A percentile compares a stretch with the other conserved stretches of the same genome.
Evolutionary conservation across 169 alveolate species (phyloP).

Genomic region (Ichthyophthirius multifiliis): DNA sequence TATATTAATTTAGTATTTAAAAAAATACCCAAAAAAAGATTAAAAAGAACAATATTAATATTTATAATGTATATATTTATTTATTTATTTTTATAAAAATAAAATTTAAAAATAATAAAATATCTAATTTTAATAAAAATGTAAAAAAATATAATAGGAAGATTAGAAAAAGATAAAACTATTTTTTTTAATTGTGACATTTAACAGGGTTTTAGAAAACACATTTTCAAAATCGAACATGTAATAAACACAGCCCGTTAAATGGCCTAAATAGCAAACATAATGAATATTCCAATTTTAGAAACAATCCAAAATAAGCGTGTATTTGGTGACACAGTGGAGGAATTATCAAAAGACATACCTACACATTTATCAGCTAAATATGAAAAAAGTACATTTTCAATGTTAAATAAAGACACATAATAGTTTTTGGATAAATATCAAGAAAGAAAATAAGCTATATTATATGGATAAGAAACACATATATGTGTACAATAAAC

Average conservation of each 20-base stretch:
- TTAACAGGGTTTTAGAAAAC: not conserved
- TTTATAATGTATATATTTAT: too few species aligned
- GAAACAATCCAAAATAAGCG: not conserved
- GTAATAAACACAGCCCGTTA: not conserved
- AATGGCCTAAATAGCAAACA: not conserved
- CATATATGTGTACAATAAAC: slow-evolving; percentile 19
- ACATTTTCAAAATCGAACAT: not conserved
- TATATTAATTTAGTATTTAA: too few species aligned
- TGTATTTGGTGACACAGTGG: slow-evolving; percentile 1
- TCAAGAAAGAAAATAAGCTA: not conserved
- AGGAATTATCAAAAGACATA: not conserved
- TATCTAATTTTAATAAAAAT: too few species aligned
- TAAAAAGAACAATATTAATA: too few species aligned
- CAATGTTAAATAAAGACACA: slow-evolving; percentile 8
- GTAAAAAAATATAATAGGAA: not conserved
- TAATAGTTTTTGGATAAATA: not conserved
- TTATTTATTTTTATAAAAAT: too few species aligned
- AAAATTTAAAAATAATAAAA: too few species aligned
- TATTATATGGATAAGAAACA: slow-evolving; percentile 3
- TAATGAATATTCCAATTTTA: not conserved
- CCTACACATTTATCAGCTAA: not conserved
- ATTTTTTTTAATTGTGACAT: slow-evolving; percentile 14
- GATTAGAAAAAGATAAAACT: not conserved
- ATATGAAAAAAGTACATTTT: not conserved
- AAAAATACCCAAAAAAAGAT: too few species aligned